Evolutionary conservation across 2,329 filamentous ascomycete genomes (phyloP).

Genomic region (Calonectria leucothoes): DNA sequence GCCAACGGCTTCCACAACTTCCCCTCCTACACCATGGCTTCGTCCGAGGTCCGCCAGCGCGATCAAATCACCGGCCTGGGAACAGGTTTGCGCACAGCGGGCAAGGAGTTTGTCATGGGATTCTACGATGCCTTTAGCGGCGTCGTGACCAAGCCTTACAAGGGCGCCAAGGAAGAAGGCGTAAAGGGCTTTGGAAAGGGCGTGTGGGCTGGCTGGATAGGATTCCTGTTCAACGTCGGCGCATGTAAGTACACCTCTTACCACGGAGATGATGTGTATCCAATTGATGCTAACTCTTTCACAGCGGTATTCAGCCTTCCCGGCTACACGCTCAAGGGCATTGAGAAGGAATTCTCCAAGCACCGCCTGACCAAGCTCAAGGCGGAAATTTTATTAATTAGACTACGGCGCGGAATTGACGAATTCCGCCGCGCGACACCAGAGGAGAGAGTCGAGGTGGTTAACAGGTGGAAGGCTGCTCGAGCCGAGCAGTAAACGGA

Average conservation of each 20-base stretch:
- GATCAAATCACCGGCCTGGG: slow-evolving; percentile 76
- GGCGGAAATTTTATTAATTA: slow-evolving; percentile 47
- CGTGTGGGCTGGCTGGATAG: slow-evolving; percentile 57
- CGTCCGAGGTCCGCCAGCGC: slow-evolving; percentile 68
- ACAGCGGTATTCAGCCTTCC: slow-evolving; percentile 55
- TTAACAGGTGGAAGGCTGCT: slow-evolving; percentile 27
- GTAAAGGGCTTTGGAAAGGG: slow-evolving; percentile 72
- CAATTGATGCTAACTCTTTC: background rate
- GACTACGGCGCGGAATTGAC: slow-evolving; percentile 44
- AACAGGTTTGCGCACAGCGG: slow-evolving; percentile 69
- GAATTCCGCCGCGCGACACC: slow-evolving; percentile 39
- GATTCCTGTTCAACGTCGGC: slow-evolving; percentile 56
- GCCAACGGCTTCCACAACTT: slow-evolving; percentile 81
- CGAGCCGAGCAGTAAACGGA: background rate
- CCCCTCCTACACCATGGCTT: slow-evolving; percentile 73
- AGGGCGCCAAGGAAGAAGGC: slow-evolving; percentile 73
- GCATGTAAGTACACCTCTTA: slow-evolving; percentile 42
- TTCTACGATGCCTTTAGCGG: slow-evolving; percentile 78
- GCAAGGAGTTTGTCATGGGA: slow-evolving; percentile 72
- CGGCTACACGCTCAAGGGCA: slow-evolving; percentile 64
- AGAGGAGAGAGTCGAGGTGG: slow-evolving; percentile 13
- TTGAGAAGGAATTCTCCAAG: slow-evolving; percentile 60
- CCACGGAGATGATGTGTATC: too few species aligned
- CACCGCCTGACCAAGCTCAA: slow-evolving; percentile 46
- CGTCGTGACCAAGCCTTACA: slow-evolving; percentile 71